These are phyloP conservation scores for Mycena capillaripes DNA, from an alignment of 768 basidiomycete species.

Conservation along the genomic window DNA sequence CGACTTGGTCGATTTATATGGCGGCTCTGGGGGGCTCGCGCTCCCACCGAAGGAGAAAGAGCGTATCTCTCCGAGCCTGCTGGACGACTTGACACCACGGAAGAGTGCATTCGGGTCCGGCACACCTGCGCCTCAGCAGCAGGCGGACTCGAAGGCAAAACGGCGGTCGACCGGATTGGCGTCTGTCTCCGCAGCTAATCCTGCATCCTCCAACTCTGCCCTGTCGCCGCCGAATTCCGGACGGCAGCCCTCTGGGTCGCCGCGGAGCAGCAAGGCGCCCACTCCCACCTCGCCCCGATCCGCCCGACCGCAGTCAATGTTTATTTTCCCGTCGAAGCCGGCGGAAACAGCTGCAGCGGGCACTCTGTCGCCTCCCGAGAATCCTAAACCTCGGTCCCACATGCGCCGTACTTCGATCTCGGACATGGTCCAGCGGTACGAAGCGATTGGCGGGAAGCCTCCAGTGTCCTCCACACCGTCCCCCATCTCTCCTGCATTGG, in stretches of 20 bases:
- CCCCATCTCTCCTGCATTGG: slow-evolving; percentile 48
- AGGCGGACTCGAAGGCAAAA: slow-evolving; percentile 33
- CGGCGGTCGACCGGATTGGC: slow-evolving; percentile 33
- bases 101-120: slow-evolving; percentile 16
- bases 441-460: slow-evolving; percentile 69
- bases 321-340: slow-evolving; percentile 73
- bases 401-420: slow-evolving; percentile 83
- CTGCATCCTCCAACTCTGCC: slow-evolving; percentile 18
- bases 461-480: slow-evolving; percentile 38
- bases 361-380: slow-evolving; percentile 61
- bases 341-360: slow-evolving; percentile 51
- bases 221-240: slow-evolving; percentile 40
- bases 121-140: slow-evolving; percentile 35
- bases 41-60: slow-evolving; percentile 58
- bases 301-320: slow-evolving; percentile 84
- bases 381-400: slow-evolving; percentile 55
- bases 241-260: slow-evolving; percentile 29
- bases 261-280: slow-evolving; percentile 35
- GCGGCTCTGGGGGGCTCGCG: slow-evolving; percentile 60
- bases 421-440: slow-evolving; percentile 88
- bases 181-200: slow-evolving; percentile 20
- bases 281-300: slow-evolving; percentile 59
- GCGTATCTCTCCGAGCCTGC: slow-evolving; percentile 39
- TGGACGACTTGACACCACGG: slow-evolving; percentile 36
- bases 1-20: slow-evolving; percentile 85